Conservation (phyloP, 495 filamentous ascomycete species). For the Neurospora sp. region DNA sequence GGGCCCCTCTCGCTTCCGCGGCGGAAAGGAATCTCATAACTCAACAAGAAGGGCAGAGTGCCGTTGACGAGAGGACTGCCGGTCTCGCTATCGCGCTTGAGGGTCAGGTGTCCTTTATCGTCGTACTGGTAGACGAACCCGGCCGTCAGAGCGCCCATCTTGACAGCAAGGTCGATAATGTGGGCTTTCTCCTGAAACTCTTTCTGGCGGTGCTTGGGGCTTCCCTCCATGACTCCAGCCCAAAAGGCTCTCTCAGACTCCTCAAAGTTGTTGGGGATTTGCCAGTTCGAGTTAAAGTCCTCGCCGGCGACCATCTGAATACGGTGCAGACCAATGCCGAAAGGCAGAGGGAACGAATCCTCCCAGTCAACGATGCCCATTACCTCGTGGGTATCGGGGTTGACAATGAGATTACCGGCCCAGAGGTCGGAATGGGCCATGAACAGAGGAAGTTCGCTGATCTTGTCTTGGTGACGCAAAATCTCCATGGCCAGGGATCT, state of each 20-base stretch:
- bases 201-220: not conserved
- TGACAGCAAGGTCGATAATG: not conserved
- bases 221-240: not conserved
- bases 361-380: slow-evolving; percentile 30
- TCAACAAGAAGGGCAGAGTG: not conserved
- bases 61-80: not conserved
- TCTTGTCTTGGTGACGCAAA: not conserved
- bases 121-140: not conserved
- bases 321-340: slow-evolving; percentile 23
- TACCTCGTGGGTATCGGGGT: slow-evolving; percentile 20
- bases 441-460: slow-evolving; percentile 1
- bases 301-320: slow-evolving; percentile 4
- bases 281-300: not conserved
- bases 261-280: not conserved
- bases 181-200: not conserved
- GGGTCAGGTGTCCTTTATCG: not conserved
- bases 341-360: slow-evolving; percentile 17
- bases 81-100: not conserved
- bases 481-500: not conserved
- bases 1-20: not conserved
- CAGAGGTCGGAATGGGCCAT: slow-evolving; percentile 26
- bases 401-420: slow-evolving; percentile 21
- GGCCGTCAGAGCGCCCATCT: not conserved
- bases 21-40: not conserved
- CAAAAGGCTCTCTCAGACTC: not conserved